phyloP scores from a whole-genome alignment of 2,329 filamentous ascomycete species.

The Epichloe hybrida region DNA sequence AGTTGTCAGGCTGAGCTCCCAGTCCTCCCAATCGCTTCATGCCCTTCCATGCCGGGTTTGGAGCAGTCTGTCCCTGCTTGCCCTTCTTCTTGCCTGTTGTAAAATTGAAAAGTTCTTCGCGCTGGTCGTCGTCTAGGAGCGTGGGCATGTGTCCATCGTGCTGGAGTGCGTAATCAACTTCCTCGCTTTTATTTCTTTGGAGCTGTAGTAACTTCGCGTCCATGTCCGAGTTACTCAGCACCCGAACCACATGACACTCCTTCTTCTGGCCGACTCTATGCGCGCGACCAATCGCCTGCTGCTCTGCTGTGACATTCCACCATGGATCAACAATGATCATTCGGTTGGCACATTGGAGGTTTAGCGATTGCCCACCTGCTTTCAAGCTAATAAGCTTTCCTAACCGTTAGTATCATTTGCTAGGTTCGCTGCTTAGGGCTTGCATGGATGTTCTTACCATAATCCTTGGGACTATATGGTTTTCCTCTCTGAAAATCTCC shows the following conservation, averaged over 20 bases:
- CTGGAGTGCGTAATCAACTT: conserved; percentile 23
- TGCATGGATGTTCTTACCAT: conserved; percentile 20
- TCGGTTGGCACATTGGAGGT: conserved; percentile 31
- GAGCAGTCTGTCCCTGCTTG: no score
- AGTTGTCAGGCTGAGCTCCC: no score
- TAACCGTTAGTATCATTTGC: background rate
- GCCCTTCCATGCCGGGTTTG: background rate
- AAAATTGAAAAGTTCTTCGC: background rate
- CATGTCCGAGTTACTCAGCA: conserved; percentile 42
- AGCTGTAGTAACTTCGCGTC: conserved; percentile 42
- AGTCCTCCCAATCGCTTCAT: background rate
- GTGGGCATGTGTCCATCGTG: conserved; percentile 12
- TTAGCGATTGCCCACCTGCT: conserved; percentile 25
- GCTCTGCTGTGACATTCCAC: conserved; percentile 49
- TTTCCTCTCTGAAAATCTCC: conserved; percentile 8
- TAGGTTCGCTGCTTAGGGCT: background rate
- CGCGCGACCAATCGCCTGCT: conserved; percentile 49
- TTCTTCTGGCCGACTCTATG: conserved; percentile 51
- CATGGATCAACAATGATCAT: conserved; percentile 42
- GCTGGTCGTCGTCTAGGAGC: background rate
- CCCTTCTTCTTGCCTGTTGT: background rate
- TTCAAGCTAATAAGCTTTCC: conserved; percentile 21
- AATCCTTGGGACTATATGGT: conserved; percentile 10
- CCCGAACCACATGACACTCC: conserved; percentile 42
- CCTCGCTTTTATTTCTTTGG: conserved; percentile 40